phyloP scores from a whole-genome alignment of 2,329 filamentous ascomycete genomes.

The Trichoderma oligosporum region DNA sequence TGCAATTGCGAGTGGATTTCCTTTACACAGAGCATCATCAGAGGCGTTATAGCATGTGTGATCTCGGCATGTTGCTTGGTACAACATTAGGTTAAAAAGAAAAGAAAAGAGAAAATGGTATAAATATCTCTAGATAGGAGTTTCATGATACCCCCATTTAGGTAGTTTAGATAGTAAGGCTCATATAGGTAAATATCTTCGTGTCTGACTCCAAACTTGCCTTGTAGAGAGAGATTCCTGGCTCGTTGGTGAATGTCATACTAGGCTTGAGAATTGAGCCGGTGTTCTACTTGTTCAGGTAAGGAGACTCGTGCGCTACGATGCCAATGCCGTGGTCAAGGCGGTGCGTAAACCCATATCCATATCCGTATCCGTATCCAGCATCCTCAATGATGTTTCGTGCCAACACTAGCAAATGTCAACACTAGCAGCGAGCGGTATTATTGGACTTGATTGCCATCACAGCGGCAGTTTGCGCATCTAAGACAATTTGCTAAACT shows the following conservation, averaged over 20 bases:
- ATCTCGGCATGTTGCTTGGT: background rate
- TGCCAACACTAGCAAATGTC: constrained; percentile 61
- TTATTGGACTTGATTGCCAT: constrained; percentile 46
- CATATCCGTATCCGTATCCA: constrained; percentile 31
- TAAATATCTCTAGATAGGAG: constrained; percentile 14
- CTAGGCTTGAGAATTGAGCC: constrained; percentile 46
- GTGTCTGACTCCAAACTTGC: constrained; percentile 58
- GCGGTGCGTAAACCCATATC: constrained; percentile 52
- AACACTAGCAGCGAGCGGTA: constrained; percentile 55
- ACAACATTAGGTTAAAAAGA: background rate
- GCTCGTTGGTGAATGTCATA: constrained; percentile 63
- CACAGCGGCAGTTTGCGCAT: constrained; percentile 57
- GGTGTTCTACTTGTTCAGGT: constrained; percentile 60
- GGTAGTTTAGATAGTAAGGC: constrained; percentile 32
- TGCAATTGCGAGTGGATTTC: constrained; percentile 35
- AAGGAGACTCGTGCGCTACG: constrained; percentile 63
- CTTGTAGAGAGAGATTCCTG: constrained; percentile 59
- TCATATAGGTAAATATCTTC: constrained; percentile 60
- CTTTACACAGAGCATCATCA: constrained; percentile 15
- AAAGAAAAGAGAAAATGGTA: background rate
- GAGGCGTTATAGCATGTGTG: background rate
- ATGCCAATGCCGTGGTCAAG: constrained; percentile 63
- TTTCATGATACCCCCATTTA: constrained; percentile 21
- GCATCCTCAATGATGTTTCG: constrained; percentile 53
- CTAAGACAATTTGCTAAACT: constrained; percentile 58